Base-by-base conservation (phyloP, 108 stramenopile species). In the Craspedostauros australis region DNA sequence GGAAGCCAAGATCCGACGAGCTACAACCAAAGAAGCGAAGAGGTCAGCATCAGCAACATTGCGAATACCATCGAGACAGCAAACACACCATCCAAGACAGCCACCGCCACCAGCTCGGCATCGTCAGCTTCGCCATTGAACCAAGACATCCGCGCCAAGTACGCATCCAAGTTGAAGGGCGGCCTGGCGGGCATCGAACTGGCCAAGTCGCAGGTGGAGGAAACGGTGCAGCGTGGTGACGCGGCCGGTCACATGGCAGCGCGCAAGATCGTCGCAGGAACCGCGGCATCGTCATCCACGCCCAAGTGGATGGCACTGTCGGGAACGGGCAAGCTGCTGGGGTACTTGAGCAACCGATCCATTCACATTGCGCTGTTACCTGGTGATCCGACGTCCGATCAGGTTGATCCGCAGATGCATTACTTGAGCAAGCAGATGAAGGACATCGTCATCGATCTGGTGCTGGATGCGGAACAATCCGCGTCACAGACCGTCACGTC, bases 221-320 rank as follows among this genome's bases (percentile, higher is more conserved):
- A 79, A 16, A 52, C 54, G 7, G 31, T 67, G 34, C 58, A 39
- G 22, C 30, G 50, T 21, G 78, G 82, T 33, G 91, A 92, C 55
- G 91, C 86, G 19, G 66, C 66, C 24, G 72, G 77, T 6, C 91
- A 86, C 51, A 72, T 82, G 49, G 79, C 77, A 18, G 91, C 91
- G 16, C 76, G 86, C 7, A 50, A 71, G 30, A 51, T 82, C 22
- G 80, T 67, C 4, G 37, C 47, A 26, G 62, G 23, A 9, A 48
- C 54, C 39, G 52, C 51, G 0, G 51, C 36, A 12, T 49, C 43
- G 51, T 22, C 51, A 9, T 40, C 42, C 20, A n/a, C n/a, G n/a
- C n/a, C n/a, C n/a, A 68, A 74, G 54, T 92, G 91, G 91, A 66
- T 92, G 34, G 86, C 91, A 6, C 57, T 66, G 24, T 79, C 79